phyloP scores from a whole-genome alignment of 768 basidiomycete genomes.

The Trametes gibbosa region DNA sequence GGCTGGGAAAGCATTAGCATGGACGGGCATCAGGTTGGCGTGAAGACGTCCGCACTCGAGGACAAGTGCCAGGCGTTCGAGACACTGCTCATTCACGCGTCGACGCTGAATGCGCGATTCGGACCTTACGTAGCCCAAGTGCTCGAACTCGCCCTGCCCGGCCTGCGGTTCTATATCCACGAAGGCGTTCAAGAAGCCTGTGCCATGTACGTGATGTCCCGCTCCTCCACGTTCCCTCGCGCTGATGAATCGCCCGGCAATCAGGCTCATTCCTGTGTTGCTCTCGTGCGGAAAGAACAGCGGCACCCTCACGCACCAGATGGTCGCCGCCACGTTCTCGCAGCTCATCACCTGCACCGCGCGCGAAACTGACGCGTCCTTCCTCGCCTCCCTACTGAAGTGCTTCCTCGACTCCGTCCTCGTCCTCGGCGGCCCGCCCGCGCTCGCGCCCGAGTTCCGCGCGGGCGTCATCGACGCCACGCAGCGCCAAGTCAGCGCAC shows the following conservation, averaged over 20 bases:
- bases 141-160: constrained; percentile 70
- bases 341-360: constrained; percentile 62
- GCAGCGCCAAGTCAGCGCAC: constrained; percentile 62
- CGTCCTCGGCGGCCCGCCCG: constrained; percentile 52
- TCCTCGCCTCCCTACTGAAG: constrained; percentile 74
- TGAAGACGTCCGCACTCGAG: constrained; percentile 77
- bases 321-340: constrained; percentile 66
- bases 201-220: constrained; percentile 52
- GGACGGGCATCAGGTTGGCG: constrained; percentile 75
- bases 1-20: constrained; percentile 79
- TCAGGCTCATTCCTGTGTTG: constrained; percentile 70
- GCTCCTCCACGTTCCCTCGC: not conserved
- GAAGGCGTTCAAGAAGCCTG: constrained; percentile 81
- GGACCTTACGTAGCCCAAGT: constrained; percentile 71
- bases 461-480: constrained; percentile 63
- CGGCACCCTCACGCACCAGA: constrained; percentile 60
- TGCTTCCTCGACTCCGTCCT: constrained; percentile 61
- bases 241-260: not conserved
- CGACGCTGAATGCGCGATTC: constrained; percentile 62
- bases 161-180: constrained; percentile 75
- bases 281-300: constrained; percentile 65
- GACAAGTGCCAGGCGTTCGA: constrained; percentile 89
- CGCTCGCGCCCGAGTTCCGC: constrained; percentile 53
- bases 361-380: constrained; percentile 71
- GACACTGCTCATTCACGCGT: constrained; percentile 79